Base-by-base conservation (phyloP, 805 yeast genomes). In the Yamadazyma akitaensis region DNA sequence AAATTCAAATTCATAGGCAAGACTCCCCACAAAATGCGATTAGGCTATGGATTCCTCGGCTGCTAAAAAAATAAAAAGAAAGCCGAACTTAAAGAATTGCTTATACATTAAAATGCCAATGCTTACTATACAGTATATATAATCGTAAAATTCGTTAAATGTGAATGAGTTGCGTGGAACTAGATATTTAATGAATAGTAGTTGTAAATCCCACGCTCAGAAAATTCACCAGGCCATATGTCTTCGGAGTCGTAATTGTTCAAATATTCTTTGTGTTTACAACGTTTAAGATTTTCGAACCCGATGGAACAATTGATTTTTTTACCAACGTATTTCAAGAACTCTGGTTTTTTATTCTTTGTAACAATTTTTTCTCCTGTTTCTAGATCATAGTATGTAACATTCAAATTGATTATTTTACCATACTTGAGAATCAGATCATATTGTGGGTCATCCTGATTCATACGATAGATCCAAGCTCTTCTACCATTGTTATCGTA, bases 401-500 rank as follows among this genome's bases (percentile, higher is more conserved):
- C 63, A 52, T 70, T 71, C 25, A 73, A 61, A 40, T 55, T 56
- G 17, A 64, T 32, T 11, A 53, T 44, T 34, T 25, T 48, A 14
- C 53, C 53, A 17, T 48, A 47, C 38, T 50, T 47, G 8, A 21
- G 16, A 26, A 68, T 59, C 18, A 62, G 51, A 37, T 63, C 57
- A 44, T 67, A 68, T 11, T 67, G 63, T 2, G 68, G 63, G 44
- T 67, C 70, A 1, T 50, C 39, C 13, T 63, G 53, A 14, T 58
- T 56, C 18, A 70, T 64, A 57, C 76, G 79, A 62, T 81, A 84
- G 14, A 89, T 62, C 96, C 96, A 89, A 11, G 88, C 83, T 50
- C 97, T 73, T 50, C 96, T 73, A 4, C 96, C 95, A 53, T 80
- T 82, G 47, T 79, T 75, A 53, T 78, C 82, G 57, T 68, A 76